Evolutionary conservation across 164 flowering plant species (phyloP).

Genomic region (Santalum album): DNA sequence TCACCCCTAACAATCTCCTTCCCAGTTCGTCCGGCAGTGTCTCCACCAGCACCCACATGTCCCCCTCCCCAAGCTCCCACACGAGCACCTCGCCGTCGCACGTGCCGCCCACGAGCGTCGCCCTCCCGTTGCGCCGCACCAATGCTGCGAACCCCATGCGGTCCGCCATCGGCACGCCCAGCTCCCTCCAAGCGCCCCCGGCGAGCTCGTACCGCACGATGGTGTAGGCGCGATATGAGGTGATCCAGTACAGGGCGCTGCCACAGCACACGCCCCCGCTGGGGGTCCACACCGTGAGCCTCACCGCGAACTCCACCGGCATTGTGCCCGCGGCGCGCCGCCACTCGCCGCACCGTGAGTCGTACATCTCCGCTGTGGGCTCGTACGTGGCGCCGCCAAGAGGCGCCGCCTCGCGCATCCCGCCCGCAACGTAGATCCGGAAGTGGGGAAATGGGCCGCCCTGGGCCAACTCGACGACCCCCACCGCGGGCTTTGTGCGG

Average conservation of each 20-base stretch:
- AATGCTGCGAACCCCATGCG: constrained; percentile 48
- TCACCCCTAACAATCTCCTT: constrained; percentile 24
- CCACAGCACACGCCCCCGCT: constrained; percentile 39
- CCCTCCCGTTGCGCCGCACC: constrained; percentile 25
- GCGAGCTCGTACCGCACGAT: constrained; percentile 36
- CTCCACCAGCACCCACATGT: constrained; percentile 31
- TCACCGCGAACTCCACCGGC: constrained; percentile 48
- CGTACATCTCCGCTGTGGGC: constrained; percentile 51
- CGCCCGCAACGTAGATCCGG: constrained; percentile 51
- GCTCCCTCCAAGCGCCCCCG: constrained; percentile 36
- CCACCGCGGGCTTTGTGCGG: constrained; percentile 50
- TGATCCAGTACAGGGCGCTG: constrained; percentile 54
- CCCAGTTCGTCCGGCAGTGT: constrained; percentile 41
- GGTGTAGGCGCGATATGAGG: constrained; percentile 56
- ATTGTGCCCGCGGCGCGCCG: constrained; percentile 22
- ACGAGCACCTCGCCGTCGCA: constrained; percentile 26
- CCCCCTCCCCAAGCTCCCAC: constrained; percentile 46
- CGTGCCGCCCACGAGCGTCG: constrained; percentile 40
- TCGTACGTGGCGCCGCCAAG: constrained; percentile 39
- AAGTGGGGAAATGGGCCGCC: constrained; percentile 11
- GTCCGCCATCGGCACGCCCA: constrained; percentile 49
- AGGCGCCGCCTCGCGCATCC: constrained; percentile 34
- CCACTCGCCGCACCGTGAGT: constrained; percentile 34
- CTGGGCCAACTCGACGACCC: constrained; percentile 13
- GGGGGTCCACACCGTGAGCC: constrained; percentile 64